Conservation (phyloP, 1,139 yeast species). For the Lodderomyces metapsilosis region DNA sequence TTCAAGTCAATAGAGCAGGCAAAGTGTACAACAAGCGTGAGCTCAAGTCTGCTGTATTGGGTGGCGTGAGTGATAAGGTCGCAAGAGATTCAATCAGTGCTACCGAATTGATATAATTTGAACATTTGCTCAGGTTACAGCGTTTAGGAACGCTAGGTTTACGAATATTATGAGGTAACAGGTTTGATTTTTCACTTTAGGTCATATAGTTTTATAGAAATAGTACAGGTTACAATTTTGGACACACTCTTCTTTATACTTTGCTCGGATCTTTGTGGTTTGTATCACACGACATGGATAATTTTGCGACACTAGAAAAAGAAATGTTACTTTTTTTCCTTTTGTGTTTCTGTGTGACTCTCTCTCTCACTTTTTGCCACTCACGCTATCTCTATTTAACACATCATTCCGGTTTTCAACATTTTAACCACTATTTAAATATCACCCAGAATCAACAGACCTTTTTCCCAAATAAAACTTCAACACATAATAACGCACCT, state of each 20-base stretch:
- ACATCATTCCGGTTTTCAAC: neutral
- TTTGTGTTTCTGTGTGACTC: neutral
- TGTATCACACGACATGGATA: neutral
- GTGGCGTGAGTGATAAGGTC: neutral
- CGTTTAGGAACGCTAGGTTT: neutral
- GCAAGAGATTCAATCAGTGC: neutral
- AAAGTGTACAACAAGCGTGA: neutral
- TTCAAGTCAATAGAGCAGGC: slow-evolving; percentile 8
- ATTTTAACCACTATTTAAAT: neutral
- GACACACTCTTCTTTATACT: neutral
- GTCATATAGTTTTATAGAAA: no score
- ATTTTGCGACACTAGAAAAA: neutral
- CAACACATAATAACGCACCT: no score
- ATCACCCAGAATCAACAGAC: no score
- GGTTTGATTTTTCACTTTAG: neutral
- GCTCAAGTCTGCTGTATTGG: neutral
- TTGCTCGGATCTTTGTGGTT: no score
- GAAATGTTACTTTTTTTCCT: neutral
- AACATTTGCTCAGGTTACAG: no score
- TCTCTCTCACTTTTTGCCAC: slow-evolving; percentile 1
- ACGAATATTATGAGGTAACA: neutral
- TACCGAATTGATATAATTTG: neutral
- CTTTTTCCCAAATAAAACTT: neutral
- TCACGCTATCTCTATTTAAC: neutral
- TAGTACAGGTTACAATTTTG: neutral